Base-by-base conservation (phyloP, 306 rosid species). In the Lablab purpureus region DNA sequence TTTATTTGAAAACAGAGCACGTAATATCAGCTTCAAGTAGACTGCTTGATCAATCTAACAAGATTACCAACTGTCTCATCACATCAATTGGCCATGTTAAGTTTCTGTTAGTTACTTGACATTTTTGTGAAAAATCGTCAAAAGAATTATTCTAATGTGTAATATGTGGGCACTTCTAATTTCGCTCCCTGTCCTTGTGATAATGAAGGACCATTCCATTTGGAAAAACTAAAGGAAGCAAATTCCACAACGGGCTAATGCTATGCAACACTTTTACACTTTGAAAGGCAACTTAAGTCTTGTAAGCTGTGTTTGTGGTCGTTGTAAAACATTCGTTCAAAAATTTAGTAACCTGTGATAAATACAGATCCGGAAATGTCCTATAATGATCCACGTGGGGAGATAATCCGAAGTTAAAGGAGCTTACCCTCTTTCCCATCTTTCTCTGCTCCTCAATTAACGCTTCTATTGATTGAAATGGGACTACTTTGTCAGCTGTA, bases 381-480 rank as follows among this genome's bases (percentile, higher is more conserved):
- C 99, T 84, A 83, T 79, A 91, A 78, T 95, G 99, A 74, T 95
- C 98, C 67, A 95, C 99, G 11, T 95, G 99, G 5, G 99, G 92
- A 7, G 99, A 90, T 34, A 86, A 77, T 30, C 89, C 80, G 19
- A 92, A 95, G 86, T 93, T 89, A 52, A 82, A 86, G 55, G 94
- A 86, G 55, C 72, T 79, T n/a, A 88, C 94, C 47, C 73, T 68
- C 62, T 63, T 93, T 69, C 97, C 97, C 51, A 58, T 81, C 86
- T 54, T 74, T 81, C 88, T 85, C 80, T 94, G 97, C 85, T 95
- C 87, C 28, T 88, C 87, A 13, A 93, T 90, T 67, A 92, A 92
- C 21, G 6, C 69, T 85, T 93, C 96, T 43, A 95, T 79, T 6
- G 96, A 91, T 73, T 75, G 72, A 76, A 52, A 88, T 21, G 97